Evolutionary conservation across 805 yeast genomes (phyloP).

Genomic region (Pichia rugopelliculosa): DNA sequence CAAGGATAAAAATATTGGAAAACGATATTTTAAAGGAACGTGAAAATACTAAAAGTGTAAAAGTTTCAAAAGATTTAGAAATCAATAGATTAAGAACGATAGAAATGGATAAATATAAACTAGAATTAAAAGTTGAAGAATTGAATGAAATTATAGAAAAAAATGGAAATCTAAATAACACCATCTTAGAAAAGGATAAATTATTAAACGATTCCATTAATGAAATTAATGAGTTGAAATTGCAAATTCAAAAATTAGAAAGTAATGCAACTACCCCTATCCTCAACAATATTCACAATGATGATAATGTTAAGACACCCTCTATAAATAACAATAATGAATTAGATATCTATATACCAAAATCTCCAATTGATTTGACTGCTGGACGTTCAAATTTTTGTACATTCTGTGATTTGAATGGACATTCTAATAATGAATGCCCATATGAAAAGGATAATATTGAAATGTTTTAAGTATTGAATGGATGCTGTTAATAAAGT

Average conservation of each 20-base stretch:
- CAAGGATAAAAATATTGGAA: not conserved
- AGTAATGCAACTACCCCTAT: not conserved
- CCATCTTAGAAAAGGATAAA: not conserved
- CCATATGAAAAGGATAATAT: constrained; percentile 62
- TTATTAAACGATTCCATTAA: not conserved
- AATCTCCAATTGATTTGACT: constrained; percentile 49
- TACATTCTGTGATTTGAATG: constrained; percentile 84
- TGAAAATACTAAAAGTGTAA: constrained; percentile 3
- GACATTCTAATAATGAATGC: constrained; percentile 83
- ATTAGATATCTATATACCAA: constrained; percentile 40
- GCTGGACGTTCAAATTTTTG: constrained; percentile 81
- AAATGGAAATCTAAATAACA: no score
- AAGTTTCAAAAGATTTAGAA: constrained; percentile 12
- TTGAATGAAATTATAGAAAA: not conserved
- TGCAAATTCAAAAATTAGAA: not conserved
- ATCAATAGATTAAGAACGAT: constrained; percentile 10
- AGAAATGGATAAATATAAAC: constrained; percentile 15
- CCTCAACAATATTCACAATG: no score
- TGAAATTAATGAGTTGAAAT: not conserved
- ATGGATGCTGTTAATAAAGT: no score
- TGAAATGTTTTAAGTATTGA: constrained; percentile 28
- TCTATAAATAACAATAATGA: not conserved
- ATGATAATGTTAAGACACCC: not conserved
- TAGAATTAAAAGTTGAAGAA: constrained; percentile 13
- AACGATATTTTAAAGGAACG: not conserved